Conservation (phyloP, 805 yeast species). For the Diddensiella caesifluorescens region DNA sequence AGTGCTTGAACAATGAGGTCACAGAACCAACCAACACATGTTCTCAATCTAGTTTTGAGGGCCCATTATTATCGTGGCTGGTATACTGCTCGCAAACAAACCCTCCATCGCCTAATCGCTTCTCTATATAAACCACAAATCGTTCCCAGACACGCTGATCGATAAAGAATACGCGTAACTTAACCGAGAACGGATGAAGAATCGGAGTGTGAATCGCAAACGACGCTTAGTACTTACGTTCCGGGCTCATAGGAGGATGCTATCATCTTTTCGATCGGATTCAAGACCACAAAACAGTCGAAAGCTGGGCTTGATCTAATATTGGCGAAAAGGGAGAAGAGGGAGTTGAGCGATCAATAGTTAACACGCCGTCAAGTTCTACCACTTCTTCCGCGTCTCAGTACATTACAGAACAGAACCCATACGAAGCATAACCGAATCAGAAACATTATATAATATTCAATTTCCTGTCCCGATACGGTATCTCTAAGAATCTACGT, state of each 20-base stretch:
- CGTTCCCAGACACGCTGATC: too few relatives aligned
- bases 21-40: too few relatives aligned
- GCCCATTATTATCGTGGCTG: not conserved
- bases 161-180: too few relatives aligned
- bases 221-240: slow-evolving; percentile 39
- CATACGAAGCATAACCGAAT: too few relatives aligned
- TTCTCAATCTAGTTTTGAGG: not conserved
- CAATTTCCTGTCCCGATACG: not conserved
- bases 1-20: too few relatives aligned
- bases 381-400: not conserved
- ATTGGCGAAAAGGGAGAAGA: slow-evolving; percentile 7
- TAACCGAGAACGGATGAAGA: not conserved
- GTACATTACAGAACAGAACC: not conserved
- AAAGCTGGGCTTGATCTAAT: slow-evolving; percentile 1
- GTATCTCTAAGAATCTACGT: not conserved
- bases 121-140: too few relatives aligned
- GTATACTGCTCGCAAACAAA: not conserved
- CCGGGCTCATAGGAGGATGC: slow-evolving; percentile 47
- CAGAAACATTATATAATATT: too few relatives aligned
- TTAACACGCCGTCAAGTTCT: slow-evolving; percentile 3
- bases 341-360: slow-evolving; percentile 1
- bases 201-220: not conserved
- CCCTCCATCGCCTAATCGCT: too few relatives aligned
- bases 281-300: not conserved
- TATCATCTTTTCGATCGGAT: slow-evolving; percentile 25